Evolutionary conservation across 306 rosid species (phyloP), one percentile per base, ranked within the genome.

Genomic region (Pyrus communis): DNA sequence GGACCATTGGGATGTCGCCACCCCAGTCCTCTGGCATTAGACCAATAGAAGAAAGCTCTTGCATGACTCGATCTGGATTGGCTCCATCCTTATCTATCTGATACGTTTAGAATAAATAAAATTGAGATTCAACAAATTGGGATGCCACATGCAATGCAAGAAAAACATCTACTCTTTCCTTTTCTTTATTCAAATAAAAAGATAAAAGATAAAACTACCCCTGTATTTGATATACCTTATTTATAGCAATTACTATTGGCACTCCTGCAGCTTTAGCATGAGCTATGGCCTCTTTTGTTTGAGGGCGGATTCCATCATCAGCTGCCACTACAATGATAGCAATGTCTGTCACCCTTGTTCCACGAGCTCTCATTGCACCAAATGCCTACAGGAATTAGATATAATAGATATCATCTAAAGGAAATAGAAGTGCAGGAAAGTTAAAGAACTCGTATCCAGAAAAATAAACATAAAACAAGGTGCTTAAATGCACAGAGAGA

Each of bases 281-380:
- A 82, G 99, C 99, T 73, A 95, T 92, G 63, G 99, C 99, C 87
- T 95, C 99, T 69, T 80, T 95, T 82, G 99, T 92, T 87, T 95
- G 99, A 70, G 99, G 99, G 70, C 97, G 96, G 80, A 92, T 92
- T 42, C 99, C 97, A 78, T 95, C 99, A 84, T 95, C 99, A 62
- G 97, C 99, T 78, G 99, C 99, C 70, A 95, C 99, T 54, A 95
- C 97, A 83, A 95, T 77, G 70, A 95, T 88, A 67, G 91, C 97
- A 80, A 95, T 92, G 81, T 95, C 99, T 54, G 99, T 95, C 83
- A 92, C 97, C 57, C 97, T 93, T 77, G 99, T 93, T 75, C 99
- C 99, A 74, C 99, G 97, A 75, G 99, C 99, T 88, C 99, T 95
- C 99, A 95, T 95, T 70, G 99, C 99, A 79, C 99, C 99, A 87